These are phyloP conservation scores for Paragyromitra xinjiangensis DNA, from an alignment of 495 filamentous ascomycete species.

Conservation along the genomic window DNA sequence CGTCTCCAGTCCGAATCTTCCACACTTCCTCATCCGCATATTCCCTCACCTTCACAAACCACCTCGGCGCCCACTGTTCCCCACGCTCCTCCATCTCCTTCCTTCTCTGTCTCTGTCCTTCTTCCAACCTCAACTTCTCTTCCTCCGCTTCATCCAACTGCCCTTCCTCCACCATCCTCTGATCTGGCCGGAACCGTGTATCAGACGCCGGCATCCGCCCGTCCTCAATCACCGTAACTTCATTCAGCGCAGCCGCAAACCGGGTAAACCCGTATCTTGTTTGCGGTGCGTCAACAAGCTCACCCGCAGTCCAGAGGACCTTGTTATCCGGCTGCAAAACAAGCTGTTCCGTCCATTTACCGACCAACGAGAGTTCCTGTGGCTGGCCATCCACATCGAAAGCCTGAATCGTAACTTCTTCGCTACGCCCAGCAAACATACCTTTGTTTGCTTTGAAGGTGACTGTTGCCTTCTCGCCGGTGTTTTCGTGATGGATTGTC, in stretches of 20 bases:
- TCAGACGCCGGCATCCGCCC: slow-evolving; percentile 76
- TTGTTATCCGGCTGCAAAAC: slow-evolving; percentile 66
- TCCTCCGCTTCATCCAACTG: slow-evolving; percentile 84
- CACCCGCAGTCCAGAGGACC: slow-evolving; percentile 79
- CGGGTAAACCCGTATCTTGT: slow-evolving; percentile 85
- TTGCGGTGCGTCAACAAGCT: slow-evolving; percentile 75
- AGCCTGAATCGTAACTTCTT: slow-evolving; percentile 81
- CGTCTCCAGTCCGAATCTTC: slow-evolving; percentile 79
- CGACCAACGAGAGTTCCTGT: slow-evolving; percentile 70
- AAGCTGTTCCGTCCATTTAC: slow-evolving; percentile 85
- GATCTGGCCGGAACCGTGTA: slow-evolving; percentile 85
- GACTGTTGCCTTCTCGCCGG: slow-evolving; percentile 77
- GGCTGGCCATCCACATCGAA: slow-evolving; percentile 71
- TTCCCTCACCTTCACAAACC: slow-evolving; percentile 75
- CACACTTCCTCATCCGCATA: slow-evolving; percentile 76
- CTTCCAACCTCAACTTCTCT: slow-evolving; percentile 83
- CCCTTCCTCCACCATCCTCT: slow-evolving; percentile 83
- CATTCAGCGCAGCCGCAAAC: slow-evolving; percentile 87
- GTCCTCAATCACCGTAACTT: slow-evolving; percentile 82
- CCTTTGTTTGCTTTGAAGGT: slow-evolving; percentile 87
- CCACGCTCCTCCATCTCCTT: slow-evolving; percentile 77
- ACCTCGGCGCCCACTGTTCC: slow-evolving; percentile 75
- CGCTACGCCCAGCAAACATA: slow-evolving; percentile 93
- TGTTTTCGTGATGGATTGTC: slow-evolving; percentile 80
- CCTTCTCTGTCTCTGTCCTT: slow-evolving; percentile 79